phyloP scores from a whole-genome alignment of 2,329 filamentous ascomycete species.

The Tolypocladium cylindrosporum region DNA sequence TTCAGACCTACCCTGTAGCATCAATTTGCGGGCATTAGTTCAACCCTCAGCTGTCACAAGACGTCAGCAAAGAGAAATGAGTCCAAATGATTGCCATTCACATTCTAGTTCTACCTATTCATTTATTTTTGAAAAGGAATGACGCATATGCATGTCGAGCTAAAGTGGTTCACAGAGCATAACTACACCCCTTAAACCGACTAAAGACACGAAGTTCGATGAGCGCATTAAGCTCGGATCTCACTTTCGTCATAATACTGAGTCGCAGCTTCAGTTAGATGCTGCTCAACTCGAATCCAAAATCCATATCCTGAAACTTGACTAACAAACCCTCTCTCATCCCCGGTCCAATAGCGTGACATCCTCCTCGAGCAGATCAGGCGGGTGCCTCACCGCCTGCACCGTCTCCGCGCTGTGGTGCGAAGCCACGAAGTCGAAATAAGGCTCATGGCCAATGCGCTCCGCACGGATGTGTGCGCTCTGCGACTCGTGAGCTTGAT shows the following conservation, averaged over 20 bases:
- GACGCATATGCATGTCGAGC: too few species aligned
- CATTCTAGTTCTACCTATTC: too few species aligned
- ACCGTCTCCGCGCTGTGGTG: constrained; percentile 43
- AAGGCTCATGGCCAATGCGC: constrained; percentile 7
- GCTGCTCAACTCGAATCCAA: too few species aligned
- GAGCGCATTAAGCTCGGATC: too few species aligned
- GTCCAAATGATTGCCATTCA: too few species aligned
- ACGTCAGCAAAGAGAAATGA: neutral
- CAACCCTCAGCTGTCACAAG: neutral
- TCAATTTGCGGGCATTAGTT: neutral
- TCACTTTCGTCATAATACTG: too few species aligned
- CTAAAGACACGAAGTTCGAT: too few species aligned
- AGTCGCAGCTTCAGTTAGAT: too few species aligned
- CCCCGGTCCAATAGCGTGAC: constrained; percentile 22
- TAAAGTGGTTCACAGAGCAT: too few species aligned
- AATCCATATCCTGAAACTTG: constrained; percentile 5
- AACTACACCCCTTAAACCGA: too few species aligned
- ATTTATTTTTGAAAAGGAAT: too few species aligned
- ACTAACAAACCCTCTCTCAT: too few species aligned
- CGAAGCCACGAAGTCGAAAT: constrained; percentile 44
- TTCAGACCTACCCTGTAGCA: neutral
- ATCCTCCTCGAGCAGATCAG: constrained; percentile 45
- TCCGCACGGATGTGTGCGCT: constrained; percentile 7
- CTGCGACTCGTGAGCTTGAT: constrained; percentile 25
- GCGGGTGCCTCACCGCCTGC: constrained; percentile 51